phyloP scores from a whole-genome alignment of 2,329 filamentous ascomycete genomes.

The Alternaria sp. region DNA sequence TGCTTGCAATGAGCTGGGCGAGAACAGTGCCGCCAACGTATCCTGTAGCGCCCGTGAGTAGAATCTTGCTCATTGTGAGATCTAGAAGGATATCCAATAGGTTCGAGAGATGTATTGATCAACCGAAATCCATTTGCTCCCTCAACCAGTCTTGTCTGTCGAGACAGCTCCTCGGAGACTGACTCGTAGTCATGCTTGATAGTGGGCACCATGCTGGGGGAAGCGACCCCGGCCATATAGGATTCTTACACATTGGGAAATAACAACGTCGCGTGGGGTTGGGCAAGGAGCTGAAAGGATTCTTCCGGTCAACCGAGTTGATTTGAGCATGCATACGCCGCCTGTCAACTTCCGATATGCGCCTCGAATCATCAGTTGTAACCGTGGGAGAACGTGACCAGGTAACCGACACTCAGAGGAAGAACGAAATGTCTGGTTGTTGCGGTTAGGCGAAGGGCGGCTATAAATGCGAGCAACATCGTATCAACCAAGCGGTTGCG shows the following conservation, averaged over 20 bases:
- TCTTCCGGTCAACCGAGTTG: background rate
- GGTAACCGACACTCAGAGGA: background rate
- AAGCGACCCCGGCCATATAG: background rate
- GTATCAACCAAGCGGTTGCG: background rate
- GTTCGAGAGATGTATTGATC: background rate
- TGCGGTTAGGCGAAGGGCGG: background rate
- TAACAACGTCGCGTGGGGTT: background rate
- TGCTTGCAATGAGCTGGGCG: constrained; percentile 11
- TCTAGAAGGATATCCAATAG: background rate
- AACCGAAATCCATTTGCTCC: background rate
- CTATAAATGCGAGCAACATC: background rate
- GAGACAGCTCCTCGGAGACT: background rate
- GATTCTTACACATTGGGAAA: background rate
- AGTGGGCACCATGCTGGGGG: background rate
- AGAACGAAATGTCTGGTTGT: background rate
- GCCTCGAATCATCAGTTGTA: background rate
- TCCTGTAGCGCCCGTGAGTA: constrained; percentile 21
- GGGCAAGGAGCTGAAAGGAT: background rate
- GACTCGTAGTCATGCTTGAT: background rate
- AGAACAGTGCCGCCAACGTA: constrained; percentile 26
- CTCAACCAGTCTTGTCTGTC: background rate
- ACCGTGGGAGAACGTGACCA: background rate
- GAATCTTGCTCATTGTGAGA: constrained; percentile 19
- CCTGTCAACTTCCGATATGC: background rate
- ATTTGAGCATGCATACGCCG: background rate